Conservation (phyloP, 139 green algal genomes). For the Mesotaenium endlicherianum region DNA sequence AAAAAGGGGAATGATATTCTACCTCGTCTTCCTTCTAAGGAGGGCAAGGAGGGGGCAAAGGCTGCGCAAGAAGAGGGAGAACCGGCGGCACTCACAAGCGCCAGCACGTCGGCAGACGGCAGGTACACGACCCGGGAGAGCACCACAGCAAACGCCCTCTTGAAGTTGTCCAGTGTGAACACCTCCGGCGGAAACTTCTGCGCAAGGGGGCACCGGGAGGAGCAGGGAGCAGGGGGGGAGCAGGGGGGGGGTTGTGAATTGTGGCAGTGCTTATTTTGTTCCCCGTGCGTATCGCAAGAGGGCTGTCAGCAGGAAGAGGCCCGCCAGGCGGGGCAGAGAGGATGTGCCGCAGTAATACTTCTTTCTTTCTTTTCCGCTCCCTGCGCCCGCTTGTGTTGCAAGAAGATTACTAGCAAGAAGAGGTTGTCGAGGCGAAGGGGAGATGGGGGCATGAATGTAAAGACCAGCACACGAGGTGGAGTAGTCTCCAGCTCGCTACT, state of each 20-base stretch:
- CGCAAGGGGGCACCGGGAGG: too few relatives aligned
- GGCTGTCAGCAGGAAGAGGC: not conserved
- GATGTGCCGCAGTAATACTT: not conserved
- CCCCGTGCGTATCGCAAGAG: not conserved
- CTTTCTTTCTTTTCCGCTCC: not conserved
- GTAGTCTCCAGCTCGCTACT: too few relatives aligned
- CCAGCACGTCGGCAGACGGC: conserved; percentile 81
- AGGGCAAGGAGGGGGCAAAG: conserved; percentile 1
- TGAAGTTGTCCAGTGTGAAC: conserved; percentile 62
- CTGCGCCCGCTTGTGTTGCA: not conserved
- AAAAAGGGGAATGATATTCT: not conserved
- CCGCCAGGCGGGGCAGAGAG: not conserved
- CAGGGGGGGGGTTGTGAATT: too few relatives aligned
- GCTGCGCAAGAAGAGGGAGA: not conserved
- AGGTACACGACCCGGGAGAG: conserved; percentile 77
- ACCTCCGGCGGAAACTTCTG: conserved; percentile 49
- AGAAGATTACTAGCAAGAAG: not conserved
- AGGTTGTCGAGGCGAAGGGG: too few relatives aligned
- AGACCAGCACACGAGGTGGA: too few relatives aligned
- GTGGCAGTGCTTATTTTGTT: too few relatives aligned
- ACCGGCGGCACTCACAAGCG: conserved; percentile 55
- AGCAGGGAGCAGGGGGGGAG: not conserved
- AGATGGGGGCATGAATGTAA: too few relatives aligned
- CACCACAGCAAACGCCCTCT: conserved; percentile 77
- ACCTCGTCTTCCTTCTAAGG: too few relatives aligned